Conservation (phyloP, 768 basidiomycete genomes). For the Symmetrospora coprosmae region DNA sequence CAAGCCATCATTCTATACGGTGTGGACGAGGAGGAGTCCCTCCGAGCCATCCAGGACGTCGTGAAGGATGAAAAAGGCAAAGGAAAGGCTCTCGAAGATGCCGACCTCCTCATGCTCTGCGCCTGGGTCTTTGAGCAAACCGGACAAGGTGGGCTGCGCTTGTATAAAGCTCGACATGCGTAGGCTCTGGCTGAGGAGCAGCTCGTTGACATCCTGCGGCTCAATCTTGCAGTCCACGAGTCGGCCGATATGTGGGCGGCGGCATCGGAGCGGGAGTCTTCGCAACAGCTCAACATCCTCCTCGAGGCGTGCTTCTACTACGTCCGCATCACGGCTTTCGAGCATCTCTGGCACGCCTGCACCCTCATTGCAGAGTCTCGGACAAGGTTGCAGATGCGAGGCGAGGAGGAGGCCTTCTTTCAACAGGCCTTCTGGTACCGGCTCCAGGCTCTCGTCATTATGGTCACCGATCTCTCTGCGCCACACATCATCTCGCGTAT, state of each 20-base stretch:
- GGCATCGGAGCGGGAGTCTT: not conserved
- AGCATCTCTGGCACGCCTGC: too few species aligned
- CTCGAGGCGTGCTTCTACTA: not conserved
- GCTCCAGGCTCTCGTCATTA: not conserved
- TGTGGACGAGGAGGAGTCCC: not conserved
- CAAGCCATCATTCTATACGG: not conserved
- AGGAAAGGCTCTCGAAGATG: conserved; percentile 3
- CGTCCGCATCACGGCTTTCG: not conserved
- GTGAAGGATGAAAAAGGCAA: conserved; percentile 3
- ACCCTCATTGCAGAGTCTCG: too few species aligned
- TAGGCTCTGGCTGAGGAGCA: not conserved
- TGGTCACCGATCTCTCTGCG: not conserved
- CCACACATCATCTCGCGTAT: not conserved
- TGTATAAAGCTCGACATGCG: not conserved
- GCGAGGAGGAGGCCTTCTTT: too few species aligned
- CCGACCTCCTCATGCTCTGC: not conserved
- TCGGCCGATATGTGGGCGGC: not conserved
- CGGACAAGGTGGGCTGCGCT: not conserved
- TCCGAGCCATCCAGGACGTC: not conserved
- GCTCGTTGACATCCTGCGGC: too few species aligned
- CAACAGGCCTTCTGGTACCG: not conserved
- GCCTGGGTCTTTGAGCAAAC: not conserved
- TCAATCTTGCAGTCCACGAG: not conserved
- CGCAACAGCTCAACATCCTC: not conserved
- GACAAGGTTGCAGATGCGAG: too few species aligned